These are phyloP conservation scores for Xylariaceae sp. DNA, from an alignment of 2,329 filamentous ascomycete species.

Conservation along the genomic window DNA sequence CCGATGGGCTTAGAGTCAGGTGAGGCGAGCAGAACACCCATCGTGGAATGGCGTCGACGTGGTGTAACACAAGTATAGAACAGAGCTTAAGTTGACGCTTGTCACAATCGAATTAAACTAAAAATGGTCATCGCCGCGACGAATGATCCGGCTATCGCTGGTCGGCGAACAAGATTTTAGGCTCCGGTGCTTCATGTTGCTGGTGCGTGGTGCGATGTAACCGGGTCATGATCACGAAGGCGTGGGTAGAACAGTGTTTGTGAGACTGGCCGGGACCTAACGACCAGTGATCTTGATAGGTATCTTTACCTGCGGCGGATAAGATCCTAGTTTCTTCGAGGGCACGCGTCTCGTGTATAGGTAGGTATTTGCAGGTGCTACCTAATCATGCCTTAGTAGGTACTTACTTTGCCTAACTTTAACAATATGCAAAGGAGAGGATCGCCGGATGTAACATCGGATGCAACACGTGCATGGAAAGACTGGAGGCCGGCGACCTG, in stretches of 20 bases:
- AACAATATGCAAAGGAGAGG: too few species aligned
- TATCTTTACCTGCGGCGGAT: not conserved
- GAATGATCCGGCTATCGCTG: too few species aligned
- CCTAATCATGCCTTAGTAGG: too few species aligned
- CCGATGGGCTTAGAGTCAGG: not conserved
- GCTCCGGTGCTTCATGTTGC: not conserved
- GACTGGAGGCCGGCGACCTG: not conserved
- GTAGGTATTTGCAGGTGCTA: too few species aligned
- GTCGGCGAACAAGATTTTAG: not conserved
- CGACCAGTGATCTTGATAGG: too few species aligned
- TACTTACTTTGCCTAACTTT: too few species aligned
- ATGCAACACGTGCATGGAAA: not conserved
- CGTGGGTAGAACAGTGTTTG: not conserved
- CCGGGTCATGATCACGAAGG: constrained; percentile 10
- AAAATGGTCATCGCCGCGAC: not conserved
- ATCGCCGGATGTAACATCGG: not conserved
- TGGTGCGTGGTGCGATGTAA: not conserved
- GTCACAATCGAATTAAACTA: constrained; percentile 5
- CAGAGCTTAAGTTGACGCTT: constrained; percentile 11
- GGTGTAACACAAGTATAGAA: not conserved
- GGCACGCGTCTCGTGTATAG: too few species aligned
- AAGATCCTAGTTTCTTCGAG: too few species aligned
- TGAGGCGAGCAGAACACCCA: not conserved
- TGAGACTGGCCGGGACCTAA: too few species aligned
- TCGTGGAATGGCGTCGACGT: not conserved